Percentiles rank a stretch among this genome's conserved stretches.
Evolutionary conservation across 2,329 filamentous ascomycete species (phyloP).

Genomic region (Aspergillus glaucus): DNA sequence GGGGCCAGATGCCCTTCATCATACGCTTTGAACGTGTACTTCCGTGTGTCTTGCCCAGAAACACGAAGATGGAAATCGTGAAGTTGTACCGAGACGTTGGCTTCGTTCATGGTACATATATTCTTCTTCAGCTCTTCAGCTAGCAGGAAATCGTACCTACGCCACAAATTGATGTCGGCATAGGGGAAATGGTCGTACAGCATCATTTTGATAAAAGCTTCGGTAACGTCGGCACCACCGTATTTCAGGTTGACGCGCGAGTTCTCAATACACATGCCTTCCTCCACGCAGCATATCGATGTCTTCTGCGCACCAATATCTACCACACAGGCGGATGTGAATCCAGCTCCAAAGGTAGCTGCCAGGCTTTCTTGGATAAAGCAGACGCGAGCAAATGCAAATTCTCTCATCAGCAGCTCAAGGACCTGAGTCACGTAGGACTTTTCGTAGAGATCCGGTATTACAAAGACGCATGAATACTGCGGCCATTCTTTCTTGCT

Average conservation of each 20-base stretch:
- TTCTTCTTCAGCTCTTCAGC: conserved; percentile 95
- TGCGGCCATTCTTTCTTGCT: conserved; percentile 76
- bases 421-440: conserved; percentile 79
- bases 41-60: conserved; percentile 79
- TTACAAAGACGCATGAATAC: conserved; percentile 95
- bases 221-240: conserved; percentile 86
- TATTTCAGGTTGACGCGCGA: conserved; percentile 93
- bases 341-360: conserved; percentile 89
- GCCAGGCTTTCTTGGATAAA: conserved; percentile 96
- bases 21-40: conserved; percentile 95
- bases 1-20: conserved; percentile 92
- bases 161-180: conserved; percentile 81
- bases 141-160: conserved; percentile 85
- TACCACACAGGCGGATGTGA: conserved; percentile 88
- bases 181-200: conserved; percentile 94
- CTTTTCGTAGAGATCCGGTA: conserved; percentile 95
- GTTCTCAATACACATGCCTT: conserved; percentile 90
- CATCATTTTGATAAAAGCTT: conserved; percentile 97
- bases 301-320: conserved; percentile 97
- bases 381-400: conserved; percentile 81
- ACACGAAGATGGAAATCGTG: conserved; percentile 87
- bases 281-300: conserved; percentile 92
- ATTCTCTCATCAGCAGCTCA: conserved; percentile 79
- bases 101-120: conserved; percentile 84
- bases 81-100: conserved; percentile 79